phyloP scores from a whole-genome alignment of 2,329 filamentous ascomycete genomes.

The Xylariales sp. region DNA sequence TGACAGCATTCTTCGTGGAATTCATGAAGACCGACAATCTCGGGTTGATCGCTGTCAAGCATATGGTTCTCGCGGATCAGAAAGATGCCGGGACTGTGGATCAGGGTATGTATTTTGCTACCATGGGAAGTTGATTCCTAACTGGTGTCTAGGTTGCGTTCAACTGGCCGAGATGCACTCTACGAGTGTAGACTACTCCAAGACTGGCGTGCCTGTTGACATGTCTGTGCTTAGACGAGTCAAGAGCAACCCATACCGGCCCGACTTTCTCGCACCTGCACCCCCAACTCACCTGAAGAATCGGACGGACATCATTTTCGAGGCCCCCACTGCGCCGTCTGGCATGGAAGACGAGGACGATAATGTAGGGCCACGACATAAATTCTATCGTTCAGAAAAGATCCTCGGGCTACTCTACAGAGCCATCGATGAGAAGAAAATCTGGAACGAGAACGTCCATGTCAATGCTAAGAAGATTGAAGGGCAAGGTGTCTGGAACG shows the following conservation, averaged over 20 bases:
- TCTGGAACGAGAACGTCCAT: constrained; percentile 51
- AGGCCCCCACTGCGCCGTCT: constrained; percentile 21
- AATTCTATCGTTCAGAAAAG: constrained; percentile 65
- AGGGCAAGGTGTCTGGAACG: constrained; percentile 38
- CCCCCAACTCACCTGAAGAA: constrained; percentile 41
- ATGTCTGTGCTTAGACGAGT: constrained; percentile 36
- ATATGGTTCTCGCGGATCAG: constrained; percentile 62
- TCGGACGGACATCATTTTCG: constrained; percentile 37
- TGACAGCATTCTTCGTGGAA: constrained; percentile 75
- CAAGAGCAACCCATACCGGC: constrained; percentile 33
- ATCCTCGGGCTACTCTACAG: constrained; percentile 68
- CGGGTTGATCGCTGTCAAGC: constrained; percentile 55
- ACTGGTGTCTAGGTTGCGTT: constrained; percentile 37
- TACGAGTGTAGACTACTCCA: constrained; percentile 70
- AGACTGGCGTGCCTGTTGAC: constrained; percentile 61
- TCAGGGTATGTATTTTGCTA: constrained; percentile 1
- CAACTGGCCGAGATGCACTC: constrained; percentile 61
- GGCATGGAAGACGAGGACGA: constrained; percentile 42
- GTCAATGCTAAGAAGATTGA: constrained; percentile 17
- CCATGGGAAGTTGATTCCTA: neutral
- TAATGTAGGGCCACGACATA: constrained; percentile 37
- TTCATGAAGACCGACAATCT: constrained; percentile 67
- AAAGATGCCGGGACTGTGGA: constrained; percentile 45
- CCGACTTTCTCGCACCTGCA: constrained; percentile 49
- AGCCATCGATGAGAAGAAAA: constrained; percentile 65